Conservation (phyloP, 1,139 yeast genomes). For the Suhomyces guaymorum region DNA sequence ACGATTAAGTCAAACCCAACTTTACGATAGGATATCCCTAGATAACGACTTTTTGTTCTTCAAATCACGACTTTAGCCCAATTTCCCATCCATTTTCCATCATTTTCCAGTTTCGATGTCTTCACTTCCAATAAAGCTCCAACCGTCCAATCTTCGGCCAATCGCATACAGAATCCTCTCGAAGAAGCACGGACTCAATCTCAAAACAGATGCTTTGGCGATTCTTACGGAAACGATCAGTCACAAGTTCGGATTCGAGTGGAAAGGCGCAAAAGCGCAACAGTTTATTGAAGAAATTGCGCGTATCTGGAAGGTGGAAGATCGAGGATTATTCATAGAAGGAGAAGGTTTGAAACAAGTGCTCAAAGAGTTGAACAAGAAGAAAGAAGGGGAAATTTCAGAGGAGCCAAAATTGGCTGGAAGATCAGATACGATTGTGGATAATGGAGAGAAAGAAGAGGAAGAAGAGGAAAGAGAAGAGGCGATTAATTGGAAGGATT, state of each 20-base stretch:
- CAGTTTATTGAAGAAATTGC: conserved; percentile 79
- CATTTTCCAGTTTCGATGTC: background rate
- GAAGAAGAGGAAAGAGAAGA: conserved; percentile 19
- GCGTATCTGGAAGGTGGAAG: conserved; percentile 82
- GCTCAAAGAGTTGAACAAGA: conserved; percentile 51
- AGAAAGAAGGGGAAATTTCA: conserved; percentile 8
- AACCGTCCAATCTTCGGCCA: conserved; percentile 83
- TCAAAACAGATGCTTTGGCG: conserved; percentile 80
- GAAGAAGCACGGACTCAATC: conserved; percentile 87
- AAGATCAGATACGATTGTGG: conserved; percentile 36
- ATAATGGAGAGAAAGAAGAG: conserved; percentile 21
- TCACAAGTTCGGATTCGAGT: conserved; percentile 74
- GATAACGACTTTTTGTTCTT: no score
- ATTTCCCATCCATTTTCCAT: no score
- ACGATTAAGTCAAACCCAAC: no score
- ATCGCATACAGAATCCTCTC: conserved; percentile 86
- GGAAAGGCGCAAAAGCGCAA: conserved; percentile 74
- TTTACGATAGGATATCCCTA: no score
- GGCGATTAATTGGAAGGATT: conserved; percentile 66
- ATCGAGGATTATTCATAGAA: conserved; percentile 81
- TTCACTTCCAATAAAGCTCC: conserved; percentile 61
- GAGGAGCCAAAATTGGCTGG: conserved; percentile 21
- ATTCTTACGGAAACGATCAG: conserved; percentile 75
- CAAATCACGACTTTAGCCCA: background rate
- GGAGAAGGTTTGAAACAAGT: conserved; percentile 67